Percentiles rank a stretch among this genome's conserved stretches.
Evolutionary conservation across 306 rosid species (phyloP).

Genomic region (Vigna hirtella): DNA sequence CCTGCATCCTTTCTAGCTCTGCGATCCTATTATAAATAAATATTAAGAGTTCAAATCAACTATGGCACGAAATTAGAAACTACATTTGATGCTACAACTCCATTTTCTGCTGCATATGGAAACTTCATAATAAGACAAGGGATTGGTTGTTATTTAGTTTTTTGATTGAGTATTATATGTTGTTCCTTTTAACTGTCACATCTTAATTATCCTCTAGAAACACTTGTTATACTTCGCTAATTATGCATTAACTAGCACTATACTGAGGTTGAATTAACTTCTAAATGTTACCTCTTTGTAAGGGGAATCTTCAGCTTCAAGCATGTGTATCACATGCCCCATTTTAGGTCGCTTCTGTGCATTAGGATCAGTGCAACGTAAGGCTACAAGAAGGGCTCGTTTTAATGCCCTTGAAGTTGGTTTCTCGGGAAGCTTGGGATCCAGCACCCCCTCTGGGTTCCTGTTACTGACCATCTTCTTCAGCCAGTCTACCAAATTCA

Average conservation of each 20-base stretch:
- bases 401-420: conserved; percentile 80
- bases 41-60: conserved; percentile 13
- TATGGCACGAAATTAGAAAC: conserved; percentile 21
- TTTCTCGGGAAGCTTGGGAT: conserved; percentile 82
- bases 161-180: conserved; percentile 16
- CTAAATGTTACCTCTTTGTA: conserved; percentile 67
- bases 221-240: background rate
- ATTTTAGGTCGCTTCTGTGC: conserved; percentile 85
- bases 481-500: conserved; percentile 88
- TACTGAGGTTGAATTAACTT: conserved; percentile 35
- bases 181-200: conserved; percentile 1
- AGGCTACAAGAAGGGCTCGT: conserved; percentile 86
- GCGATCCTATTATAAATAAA: conserved; percentile 59
- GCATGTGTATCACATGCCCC: conserved; percentile 95
- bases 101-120: conserved; percentile 9
- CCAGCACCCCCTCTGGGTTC: conserved; percentile 83
- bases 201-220: background rate
- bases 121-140: conserved; percentile 16
- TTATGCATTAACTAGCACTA: conserved; percentile 3
- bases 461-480: conserved; percentile 83
- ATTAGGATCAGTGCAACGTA: conserved; percentile 85
- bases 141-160: conserved; percentile 10
- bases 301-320: conserved; percentile 85
- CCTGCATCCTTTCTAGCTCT: conserved; percentile 52
- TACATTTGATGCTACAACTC: conserved; percentile 13